Conservation (phyloP, 352 stramenopile species). For the Phytophthora vignae region DNA sequence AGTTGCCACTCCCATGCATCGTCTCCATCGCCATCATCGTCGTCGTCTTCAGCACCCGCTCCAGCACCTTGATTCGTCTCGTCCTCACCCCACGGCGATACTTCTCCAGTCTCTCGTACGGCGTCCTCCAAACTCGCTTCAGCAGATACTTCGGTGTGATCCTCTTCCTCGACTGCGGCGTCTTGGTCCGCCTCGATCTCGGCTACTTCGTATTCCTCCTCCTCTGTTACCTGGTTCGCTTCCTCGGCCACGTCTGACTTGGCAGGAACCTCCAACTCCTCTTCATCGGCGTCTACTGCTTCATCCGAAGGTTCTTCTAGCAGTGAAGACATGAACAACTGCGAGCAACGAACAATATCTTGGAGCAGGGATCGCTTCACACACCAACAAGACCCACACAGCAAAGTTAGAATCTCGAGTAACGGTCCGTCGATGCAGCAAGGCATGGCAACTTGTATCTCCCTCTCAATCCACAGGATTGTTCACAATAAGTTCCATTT, state of each 20-base stretch:
- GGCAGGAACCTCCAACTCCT: background rate
- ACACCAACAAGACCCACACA: background rate
- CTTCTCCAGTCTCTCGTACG: conserved; percentile 6
- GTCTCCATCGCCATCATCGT: conserved; percentile 21
- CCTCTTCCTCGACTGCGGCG: background rate
- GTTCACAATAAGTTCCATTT: conserved; percentile 49
- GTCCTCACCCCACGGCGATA: conserved; percentile 20
- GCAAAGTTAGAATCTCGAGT: conserved; percentile 21
- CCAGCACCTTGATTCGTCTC: conserved; percentile 13
- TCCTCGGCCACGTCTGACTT: background rate
- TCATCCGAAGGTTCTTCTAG: conserved; percentile 4
- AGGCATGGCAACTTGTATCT: background rate
- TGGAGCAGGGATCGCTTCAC: background rate
- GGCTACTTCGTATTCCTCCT: background rate
- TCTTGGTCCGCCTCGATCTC: background rate
- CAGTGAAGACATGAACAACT: conserved; percentile 25
- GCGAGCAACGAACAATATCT: conserved; percentile 11
- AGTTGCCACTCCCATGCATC: conserved; percentile 53
- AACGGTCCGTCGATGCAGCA: conserved; percentile 17
- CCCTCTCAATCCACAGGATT: conserved; percentile 3
- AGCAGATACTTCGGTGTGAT: background rate
- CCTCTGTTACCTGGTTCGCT: background rate
- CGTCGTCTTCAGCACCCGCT: conserved; percentile 9
- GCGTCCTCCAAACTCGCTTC: conserved; percentile 1
- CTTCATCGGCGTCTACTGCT: conserved; percentile 1